phyloP scores from a whole-genome alignment of 306 rosid genomes.

The Medicago ruthenica region DNA sequence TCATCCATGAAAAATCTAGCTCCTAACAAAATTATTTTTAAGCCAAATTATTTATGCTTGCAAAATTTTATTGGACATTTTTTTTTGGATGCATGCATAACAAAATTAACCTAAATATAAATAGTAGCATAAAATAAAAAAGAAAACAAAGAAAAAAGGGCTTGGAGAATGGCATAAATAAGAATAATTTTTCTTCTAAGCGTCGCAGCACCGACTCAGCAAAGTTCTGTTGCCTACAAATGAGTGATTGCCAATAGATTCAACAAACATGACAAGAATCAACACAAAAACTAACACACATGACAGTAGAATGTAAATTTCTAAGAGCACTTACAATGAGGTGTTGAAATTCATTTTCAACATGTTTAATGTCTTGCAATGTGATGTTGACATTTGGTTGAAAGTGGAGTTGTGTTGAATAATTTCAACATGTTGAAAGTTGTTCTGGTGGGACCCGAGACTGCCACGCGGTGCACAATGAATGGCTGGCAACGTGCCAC shows the following conservation, averaged over 20 bases:
- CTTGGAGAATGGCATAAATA: constrained; percentile 16
- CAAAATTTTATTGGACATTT: constrained; percentile 16
- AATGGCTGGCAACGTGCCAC: too few species aligned
- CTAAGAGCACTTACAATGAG: too few species aligned
- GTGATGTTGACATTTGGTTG: too few species aligned
- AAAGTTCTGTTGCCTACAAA: constrained; percentile 87
- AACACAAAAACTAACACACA: neutral
- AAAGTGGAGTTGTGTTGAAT: too few species aligned
- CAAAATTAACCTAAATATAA: constrained; percentile 23
- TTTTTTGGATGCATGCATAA: constrained; percentile 17
- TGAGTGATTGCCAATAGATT: constrained; percentile 35
- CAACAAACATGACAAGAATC: constrained; percentile 4
- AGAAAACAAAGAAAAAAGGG: neutral
- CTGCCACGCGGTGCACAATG: too few species aligned
- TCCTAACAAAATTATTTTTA: too few species aligned
- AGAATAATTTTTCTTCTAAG: constrained; percentile 63
- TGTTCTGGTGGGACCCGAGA: too few species aligned
- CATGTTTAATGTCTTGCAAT: too few species aligned
- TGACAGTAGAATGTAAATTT: neutral
- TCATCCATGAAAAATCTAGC: constrained; percentile 12
- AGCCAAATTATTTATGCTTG: too few species aligned
- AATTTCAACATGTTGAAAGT: too few species aligned
- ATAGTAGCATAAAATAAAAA: neutral
- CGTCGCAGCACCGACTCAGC: constrained; percentile 81
- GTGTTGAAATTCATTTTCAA: too few species aligned